phyloP scores from a whole-genome alignment of 2,329 filamentous ascomycete genomes.

The Cadophora sp. region DNA sequence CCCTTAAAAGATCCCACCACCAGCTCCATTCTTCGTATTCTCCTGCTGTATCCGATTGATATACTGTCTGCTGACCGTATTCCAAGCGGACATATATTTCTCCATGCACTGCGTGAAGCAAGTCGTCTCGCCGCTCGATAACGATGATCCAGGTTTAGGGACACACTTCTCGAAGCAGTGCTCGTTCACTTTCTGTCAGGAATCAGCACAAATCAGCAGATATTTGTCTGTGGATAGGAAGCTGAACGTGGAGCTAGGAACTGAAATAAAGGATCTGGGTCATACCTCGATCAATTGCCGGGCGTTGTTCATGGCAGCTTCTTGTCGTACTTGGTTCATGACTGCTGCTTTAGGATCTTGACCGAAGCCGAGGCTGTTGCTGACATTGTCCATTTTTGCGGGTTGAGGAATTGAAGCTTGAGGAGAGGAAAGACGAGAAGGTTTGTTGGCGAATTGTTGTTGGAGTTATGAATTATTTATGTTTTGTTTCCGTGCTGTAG shows the following conservation, averaged over 20 bases:
- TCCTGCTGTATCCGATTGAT: constrained; percentile 52
- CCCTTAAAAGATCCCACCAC: constrained; percentile 39
- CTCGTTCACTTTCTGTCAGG: constrained; percentile 75
- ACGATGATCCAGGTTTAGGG: constrained; percentile 69
- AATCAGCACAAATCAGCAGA: background rate
- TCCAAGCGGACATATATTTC: constrained; percentile 85
- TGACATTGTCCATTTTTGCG: constrained; percentile 40
- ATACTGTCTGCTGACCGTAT: constrained; percentile 73
- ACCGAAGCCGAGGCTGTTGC: constrained; percentile 37
- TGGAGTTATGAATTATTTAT: constrained; percentile 2
- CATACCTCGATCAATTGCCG: constrained; percentile 73
- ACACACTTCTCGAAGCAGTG: constrained; percentile 83
- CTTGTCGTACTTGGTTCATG: constrained; percentile 65
- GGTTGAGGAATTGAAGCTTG: background rate
- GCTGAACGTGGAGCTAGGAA: constrained; percentile 51
- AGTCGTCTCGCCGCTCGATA: constrained; percentile 68
- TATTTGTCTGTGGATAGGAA: constrained; percentile 43
- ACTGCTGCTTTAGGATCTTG: constrained; percentile 43
- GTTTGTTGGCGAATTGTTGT: background rate
- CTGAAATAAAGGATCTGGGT: constrained; percentile 20
- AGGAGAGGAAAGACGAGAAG: background rate
- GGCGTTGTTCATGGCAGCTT: constrained; percentile 69
- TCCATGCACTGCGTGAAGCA: constrained; percentile 83
- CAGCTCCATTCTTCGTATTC: constrained; percentile 34
- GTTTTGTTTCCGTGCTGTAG: background rate